Base-by-base conservation (phyloP, 108 stramenopile species). In the Epipyxis sp. region DNA sequence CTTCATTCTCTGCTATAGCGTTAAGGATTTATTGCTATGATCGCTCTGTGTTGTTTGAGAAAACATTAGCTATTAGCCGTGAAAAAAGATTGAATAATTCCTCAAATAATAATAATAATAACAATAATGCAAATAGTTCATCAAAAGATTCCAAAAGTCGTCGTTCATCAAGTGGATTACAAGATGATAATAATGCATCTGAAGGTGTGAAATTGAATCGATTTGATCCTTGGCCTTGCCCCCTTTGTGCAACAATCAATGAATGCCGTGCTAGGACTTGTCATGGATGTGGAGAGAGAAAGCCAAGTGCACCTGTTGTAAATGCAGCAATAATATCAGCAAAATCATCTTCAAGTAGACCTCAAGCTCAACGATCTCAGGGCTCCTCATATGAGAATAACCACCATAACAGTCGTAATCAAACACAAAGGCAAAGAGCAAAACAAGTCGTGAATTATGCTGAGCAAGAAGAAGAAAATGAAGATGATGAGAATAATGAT, bases 11-110 rank as follows among this genome's bases (percentile, higher is more conserved):
- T 27, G 3, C 32, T 32, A 42, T 74, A 10, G 71, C 71, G 13
- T 37, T 74, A 42, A 37, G 71, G n/a, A 37, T 74, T 42, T 74
- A 30, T 42, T 74, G 32, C 25, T 6, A 43, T 3, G 71, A 74
- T 37, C 16, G 34, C 42, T 13, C 46, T 13, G 6, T 74, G 6
- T 13, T 42, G 13, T 74, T 43, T 37, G 71, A 74, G 44, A 46
- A 57, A 20, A 37, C 40, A 25, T 37, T 40, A 16, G 40, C 29
- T 25, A 37, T 68, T 10, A 37, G 41, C n/a, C 71, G 71, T 3
- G 71, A 57, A 32, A n/a, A n/a, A n/a, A n/a, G n/a, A n/a, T n/a
- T n/a, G n/a, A n/a, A n/a, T n/a, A n/a, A n/a, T n/a, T n/a, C n/a
- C n/a, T n/a, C n/a, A n/a, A n/a, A n/a, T n/a, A n/a, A n/a, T n/a